phyloP scores from a whole-genome alignment of 495 filamentous ascomycete genomes.

The Daldinia grandis region DNA sequence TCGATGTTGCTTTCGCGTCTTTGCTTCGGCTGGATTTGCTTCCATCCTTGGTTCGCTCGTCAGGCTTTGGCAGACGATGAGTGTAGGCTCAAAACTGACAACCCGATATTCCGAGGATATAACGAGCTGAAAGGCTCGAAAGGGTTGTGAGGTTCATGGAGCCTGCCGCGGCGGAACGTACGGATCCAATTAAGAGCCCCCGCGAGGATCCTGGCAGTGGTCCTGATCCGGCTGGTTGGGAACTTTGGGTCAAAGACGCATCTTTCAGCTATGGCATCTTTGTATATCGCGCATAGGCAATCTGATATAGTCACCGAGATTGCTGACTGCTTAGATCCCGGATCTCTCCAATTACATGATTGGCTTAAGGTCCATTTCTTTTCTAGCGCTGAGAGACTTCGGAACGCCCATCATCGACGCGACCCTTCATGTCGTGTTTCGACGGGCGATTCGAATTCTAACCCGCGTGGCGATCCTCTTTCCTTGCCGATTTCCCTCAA shows the following conservation, averaged over 20 bases:
- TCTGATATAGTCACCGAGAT: slow-evolving; percentile 4
- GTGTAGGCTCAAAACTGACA: background rate
- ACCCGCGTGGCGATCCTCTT: background rate
- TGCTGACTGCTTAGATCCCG: background rate
- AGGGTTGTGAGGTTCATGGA: background rate
- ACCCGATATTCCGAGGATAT: slow-evolving; percentile 23
- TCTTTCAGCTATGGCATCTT: slow-evolving; percentile 7
- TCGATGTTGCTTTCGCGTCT: slow-evolving; percentile 4
- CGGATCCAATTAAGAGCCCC: slow-evolving; percentile 12
- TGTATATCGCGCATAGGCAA: slow-evolving; percentile 4
- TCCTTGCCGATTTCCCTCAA: slow-evolving; percentile 24
- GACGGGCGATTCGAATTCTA: background rate
- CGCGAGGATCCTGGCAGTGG: background rate
- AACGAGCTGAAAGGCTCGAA: background rate
- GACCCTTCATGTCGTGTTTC: background rate
- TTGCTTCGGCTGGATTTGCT: background rate
- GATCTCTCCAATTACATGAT: background rate
- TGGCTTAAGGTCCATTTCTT: background rate
- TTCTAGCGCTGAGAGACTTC: background rate
- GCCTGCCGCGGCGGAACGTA: background rate
- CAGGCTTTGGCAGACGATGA: background rate
- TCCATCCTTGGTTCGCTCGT: background rate
- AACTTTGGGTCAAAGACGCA: slow-evolving; percentile 14
- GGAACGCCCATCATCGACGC: background rate
- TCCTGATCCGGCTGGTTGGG: slow-evolving; percentile 22